These are phyloP conservation scores for Boletus edulis DNA, from an alignment of 768 basidiomycete species.

Conservation along the genomic window DNA sequence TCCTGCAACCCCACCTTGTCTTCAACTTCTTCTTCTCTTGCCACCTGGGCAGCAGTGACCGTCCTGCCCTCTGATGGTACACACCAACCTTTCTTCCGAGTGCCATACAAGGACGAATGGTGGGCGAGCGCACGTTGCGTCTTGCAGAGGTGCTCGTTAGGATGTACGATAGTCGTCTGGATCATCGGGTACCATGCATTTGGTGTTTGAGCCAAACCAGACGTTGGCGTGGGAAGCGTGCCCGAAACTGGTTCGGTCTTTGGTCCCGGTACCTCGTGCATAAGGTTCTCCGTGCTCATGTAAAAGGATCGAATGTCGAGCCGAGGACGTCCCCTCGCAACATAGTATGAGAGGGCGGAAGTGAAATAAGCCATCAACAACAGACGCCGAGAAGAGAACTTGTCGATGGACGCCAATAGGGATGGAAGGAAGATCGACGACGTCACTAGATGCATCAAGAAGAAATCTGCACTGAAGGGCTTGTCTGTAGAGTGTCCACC, in stretches of 20 bases:
- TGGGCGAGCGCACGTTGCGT: slow-evolving; percentile 48
- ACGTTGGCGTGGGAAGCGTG: slow-evolving; percentile 30
- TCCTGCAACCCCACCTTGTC: slow-evolving; percentile 23
- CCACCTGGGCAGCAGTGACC: slow-evolving; percentile 16
- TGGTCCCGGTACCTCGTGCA: slow-evolving; percentile 35
- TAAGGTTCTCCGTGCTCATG: slow-evolving; percentile 18
- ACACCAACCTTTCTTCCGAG: slow-evolving; percentile 29
- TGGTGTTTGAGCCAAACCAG: slow-evolving; percentile 37
- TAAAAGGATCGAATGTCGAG: slow-evolving; percentile 34
- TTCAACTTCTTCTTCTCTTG: slow-evolving; percentile 23
- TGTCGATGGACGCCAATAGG: slow-evolving; percentile 36
- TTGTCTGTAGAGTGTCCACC: slow-evolving; percentile 45
- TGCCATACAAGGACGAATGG: slow-evolving; percentile 43
- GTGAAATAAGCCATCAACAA: slow-evolving; percentile 31
- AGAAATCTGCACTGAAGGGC: slow-evolving; percentile 66
- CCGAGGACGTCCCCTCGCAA: slow-evolving; percentile 33
- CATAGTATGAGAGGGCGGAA: slow-evolving; percentile 27
- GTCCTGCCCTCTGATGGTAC: slow-evolving; percentile 8
- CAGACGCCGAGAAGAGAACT: slow-evolving; percentile 23
- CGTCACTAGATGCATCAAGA: slow-evolving; percentile 69
- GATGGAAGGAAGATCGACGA: slow-evolving; percentile 62
- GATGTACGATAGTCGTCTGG: slow-evolving; percentile 51
- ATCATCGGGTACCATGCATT: slow-evolving; percentile 60
- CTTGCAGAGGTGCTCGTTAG: slow-evolving; percentile 55
- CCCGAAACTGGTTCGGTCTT: slow-evolving; percentile 21